Conservation (phyloP, 106 monocot genomes). For the Vanilla planifolia region DNA sequence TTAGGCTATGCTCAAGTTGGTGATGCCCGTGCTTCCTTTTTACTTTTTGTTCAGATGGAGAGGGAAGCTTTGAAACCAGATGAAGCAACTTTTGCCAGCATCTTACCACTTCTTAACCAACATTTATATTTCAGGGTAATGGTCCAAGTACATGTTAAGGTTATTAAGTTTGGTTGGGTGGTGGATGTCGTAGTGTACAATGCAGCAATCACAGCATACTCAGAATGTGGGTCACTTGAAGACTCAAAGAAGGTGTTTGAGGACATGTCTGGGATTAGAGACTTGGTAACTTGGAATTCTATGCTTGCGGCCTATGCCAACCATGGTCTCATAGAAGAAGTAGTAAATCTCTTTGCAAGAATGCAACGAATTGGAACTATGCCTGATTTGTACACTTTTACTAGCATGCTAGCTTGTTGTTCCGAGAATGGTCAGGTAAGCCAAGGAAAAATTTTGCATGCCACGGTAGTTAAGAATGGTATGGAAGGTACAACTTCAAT, state of each 20-base stretch:
- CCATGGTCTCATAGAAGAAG: constrained; percentile 18
- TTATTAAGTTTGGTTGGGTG: constrained; percentile 37
- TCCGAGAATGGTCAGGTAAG: constrained; percentile 14
- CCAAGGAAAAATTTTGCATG: constrained; percentile 47
- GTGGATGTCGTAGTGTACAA: constrained; percentile 41
- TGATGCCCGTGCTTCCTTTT: constrained; percentile 7
- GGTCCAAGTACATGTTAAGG: constrained; percentile 48
- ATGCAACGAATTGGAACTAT: constrained; percentile 31
- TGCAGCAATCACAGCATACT: constrained; percentile 62
- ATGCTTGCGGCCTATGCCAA: constrained; percentile 56
- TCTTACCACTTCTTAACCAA: constrained; percentile 38
- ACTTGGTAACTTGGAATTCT: constrained; percentile 72
- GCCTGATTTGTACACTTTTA: constrained; percentile 59
- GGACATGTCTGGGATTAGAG: constrained; percentile 24
- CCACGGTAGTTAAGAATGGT: constrained; percentile 38
- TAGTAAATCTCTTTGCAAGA: constrained; percentile 33
- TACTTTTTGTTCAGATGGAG: constrained; percentile 41
- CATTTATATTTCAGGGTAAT: constrained; percentile 10
- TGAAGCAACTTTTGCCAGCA: constrained; percentile 56
- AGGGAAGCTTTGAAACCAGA: constrained; percentile 29
- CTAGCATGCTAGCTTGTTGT: constrained; percentile 55
- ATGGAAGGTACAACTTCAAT: constrained; percentile 23
- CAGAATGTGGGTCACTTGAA: constrained; percentile 29
- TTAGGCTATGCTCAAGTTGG: constrained; percentile 29
- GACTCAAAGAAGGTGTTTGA: constrained; percentile 54